Conservation (phyloP, 306 rosid genomes). For the Prunus mongolica region DNA sequence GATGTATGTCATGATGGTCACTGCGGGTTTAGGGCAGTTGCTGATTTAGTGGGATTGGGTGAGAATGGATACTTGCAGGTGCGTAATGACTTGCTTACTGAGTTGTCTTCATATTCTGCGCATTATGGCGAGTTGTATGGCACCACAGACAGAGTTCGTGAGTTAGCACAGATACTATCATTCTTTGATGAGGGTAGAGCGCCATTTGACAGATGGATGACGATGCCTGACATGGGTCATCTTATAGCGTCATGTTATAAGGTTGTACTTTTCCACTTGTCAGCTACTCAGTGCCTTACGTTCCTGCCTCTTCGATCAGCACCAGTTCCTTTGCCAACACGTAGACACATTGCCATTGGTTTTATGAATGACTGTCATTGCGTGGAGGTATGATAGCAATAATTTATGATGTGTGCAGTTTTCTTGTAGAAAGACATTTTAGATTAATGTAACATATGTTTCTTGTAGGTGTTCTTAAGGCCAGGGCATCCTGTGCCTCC, state of each 20-base stretch:
- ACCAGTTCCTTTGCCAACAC: slow-evolving; percentile 8
- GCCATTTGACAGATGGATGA: slow-evolving; percentile 10
- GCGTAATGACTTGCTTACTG: slow-evolving; percentile 14
- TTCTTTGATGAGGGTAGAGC: slow-evolving; percentile 7
- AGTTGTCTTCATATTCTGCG: slow-evolving; percentile 8
- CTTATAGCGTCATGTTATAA: slow-evolving; percentile 18
- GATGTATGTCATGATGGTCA: slow-evolving; percentile 13
- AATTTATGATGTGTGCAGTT: background rate
- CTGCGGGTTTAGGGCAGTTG: slow-evolving; percentile 15
- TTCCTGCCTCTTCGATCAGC: slow-evolving; percentile 6
- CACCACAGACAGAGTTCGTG: slow-evolving; percentile 13
- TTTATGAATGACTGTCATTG: slow-evolving; percentile 13
- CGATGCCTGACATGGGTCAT: slow-evolving; percentile 21
- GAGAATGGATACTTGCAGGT: slow-evolving; percentile 15
- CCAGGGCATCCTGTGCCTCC: slow-evolving; percentile 18
- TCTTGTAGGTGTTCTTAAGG: slow-evolving; percentile 9
- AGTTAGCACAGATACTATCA: slow-evolving; percentile 13
- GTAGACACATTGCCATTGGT: slow-evolving; percentile 13
- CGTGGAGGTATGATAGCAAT: slow-evolving; percentile 8
- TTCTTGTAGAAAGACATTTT: background rate
- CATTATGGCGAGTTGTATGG: slow-evolving; percentile 15
- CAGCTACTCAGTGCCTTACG: slow-evolving; percentile 13
- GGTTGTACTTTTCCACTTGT: slow-evolving; percentile 9
- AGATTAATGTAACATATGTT: background rate
- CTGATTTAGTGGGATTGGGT: slow-evolving; percentile 12